phyloP scores from a whole-genome alignment of 202 grass and related monocot genomes.

The Eragrostis tef region DNA sequence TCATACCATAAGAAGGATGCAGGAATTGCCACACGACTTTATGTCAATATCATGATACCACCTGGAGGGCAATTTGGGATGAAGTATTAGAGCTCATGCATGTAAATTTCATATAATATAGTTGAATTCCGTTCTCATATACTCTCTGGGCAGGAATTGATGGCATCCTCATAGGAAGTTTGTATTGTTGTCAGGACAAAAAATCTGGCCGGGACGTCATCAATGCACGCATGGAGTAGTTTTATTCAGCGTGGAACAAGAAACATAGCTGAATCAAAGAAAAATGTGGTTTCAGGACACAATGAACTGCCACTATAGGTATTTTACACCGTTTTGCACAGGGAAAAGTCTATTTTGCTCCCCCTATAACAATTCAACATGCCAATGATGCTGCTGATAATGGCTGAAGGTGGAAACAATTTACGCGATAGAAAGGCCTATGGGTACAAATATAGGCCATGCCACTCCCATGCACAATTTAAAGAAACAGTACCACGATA shows the following conservation, averaged over 20 bases:
- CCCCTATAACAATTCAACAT: not conserved
- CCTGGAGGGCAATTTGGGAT: constrained; percentile 41
- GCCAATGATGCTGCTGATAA: constrained; percentile 10
- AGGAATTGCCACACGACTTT: constrained; percentile 13
- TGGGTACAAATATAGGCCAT: too few species aligned
- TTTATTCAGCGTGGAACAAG: not conserved
- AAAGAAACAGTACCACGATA: too few species aligned
- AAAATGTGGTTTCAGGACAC: not conserved
- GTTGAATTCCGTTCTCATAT: not conserved
- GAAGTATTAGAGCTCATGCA: constrained; percentile 28
- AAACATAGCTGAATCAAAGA: not conserved
- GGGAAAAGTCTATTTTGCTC: not conserved
- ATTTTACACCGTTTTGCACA: not conserved
- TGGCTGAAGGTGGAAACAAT: not conserved
- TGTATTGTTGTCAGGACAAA: too few species aligned
- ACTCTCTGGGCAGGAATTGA: too few species aligned
- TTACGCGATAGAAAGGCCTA: too few species aligned
- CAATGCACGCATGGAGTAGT: not conserved
- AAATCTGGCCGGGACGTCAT: too few species aligned
- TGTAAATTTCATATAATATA: not conserved
- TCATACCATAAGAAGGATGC: constrained; percentile 35
- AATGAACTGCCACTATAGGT: constrained; percentile 24
- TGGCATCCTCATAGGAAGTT: too few species aligned
- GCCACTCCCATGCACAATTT: too few species aligned
- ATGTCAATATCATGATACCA: constrained; percentile 24